Percentiles rank a stretch among this genome's conserved stretches.
These are phyloP conservation scores for Karstenula rhodostoma DNA, from an alignment of 2,329 filamentous ascomycete genomes.

Conservation along the genomic window DNA sequence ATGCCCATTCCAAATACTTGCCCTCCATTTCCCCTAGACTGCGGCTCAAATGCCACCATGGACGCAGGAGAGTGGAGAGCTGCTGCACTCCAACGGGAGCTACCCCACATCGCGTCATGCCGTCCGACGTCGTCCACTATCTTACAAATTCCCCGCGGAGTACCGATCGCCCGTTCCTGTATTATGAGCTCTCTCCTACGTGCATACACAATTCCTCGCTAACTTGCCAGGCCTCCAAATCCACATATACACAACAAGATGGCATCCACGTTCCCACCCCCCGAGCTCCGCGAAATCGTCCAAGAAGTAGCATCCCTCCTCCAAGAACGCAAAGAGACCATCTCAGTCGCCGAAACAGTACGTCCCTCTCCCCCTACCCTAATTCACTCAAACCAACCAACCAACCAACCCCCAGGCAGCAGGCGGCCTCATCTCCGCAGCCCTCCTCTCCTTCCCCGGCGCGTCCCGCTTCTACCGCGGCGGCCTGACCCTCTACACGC, in stretches of 20 bases:
- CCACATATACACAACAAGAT: slow-evolving; percentile 23
- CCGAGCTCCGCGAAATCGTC: slow-evolving; percentile 53
- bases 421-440: slow-evolving; percentile 68
- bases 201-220: not conserved
- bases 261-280: slow-evolving; percentile 51
- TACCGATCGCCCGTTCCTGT: not conserved
- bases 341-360: slow-evolving; percentile 70
- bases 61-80: slow-evolving; percentile 4
- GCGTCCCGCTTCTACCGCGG: slow-evolving; percentile 67
- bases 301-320: slow-evolving; percentile 62
- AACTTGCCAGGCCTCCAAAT: not conserved
- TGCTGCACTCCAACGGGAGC: slow-evolving; percentile 12
- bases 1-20: not conserved
- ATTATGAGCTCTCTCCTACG: not conserved
- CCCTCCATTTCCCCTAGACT: not conserved
- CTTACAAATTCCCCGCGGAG: slow-evolving; percentile 2
- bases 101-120: slow-evolving; percentile 14
- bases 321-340: slow-evolving; percentile 63
- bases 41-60: not conserved
- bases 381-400: not conserved
- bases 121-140: not conserved
- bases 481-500: slow-evolving; percentile 69
- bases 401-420: slow-evolving; percentile 58
- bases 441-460: slow-evolving; percentile 66
- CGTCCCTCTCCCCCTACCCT: slow-evolving; percentile 2